A percentile compares a stretch with the other conserved stretches of the same genome.
phyloP scores from a whole-genome alignment of 441 rosid genomes.

The Brassica balearica region DNA sequence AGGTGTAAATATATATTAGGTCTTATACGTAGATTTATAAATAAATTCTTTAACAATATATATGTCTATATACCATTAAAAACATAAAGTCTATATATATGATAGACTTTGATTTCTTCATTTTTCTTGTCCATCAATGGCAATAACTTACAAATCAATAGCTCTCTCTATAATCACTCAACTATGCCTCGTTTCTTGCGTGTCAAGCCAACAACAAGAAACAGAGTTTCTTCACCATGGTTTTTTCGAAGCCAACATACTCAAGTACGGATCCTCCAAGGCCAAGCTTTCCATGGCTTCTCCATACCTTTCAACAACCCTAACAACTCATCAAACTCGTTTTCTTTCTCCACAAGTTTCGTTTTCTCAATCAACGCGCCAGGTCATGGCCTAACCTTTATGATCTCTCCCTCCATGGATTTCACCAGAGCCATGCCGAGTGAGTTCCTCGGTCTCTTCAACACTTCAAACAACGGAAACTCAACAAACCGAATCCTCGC shows the following conservation, averaged over 20 bases:
- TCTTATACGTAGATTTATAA: no score
- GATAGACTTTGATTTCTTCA: background rate
- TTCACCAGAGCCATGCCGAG: conserved; percentile 37
- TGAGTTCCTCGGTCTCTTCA: conserved; percentile 43
- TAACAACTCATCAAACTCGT: conserved; percentile 29
- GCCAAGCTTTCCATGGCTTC: conserved; percentile 44
- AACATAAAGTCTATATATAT: no score
- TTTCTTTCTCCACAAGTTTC: conserved; percentile 46
- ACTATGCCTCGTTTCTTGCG: conserved; percentile 29
- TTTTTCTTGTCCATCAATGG: conserved; percentile 28
- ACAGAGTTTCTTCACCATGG: conserved; percentile 40
- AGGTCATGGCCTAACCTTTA: conserved; percentile 43
- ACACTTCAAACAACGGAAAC: conserved; percentile 39
- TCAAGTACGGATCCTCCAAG: conserved; percentile 39
- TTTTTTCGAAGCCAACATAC: conserved; percentile 42
- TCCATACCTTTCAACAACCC: conserved; percentile 33
- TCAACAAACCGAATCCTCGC: conserved; percentile 37
- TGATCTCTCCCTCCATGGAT: conserved; percentile 42
- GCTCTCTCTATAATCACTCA: conserved; percentile 25
- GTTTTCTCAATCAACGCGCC: conserved; percentile 36
- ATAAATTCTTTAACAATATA: no score
- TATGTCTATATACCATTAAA: no score
- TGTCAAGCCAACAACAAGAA: conserved; percentile 34
- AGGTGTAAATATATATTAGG: no score
- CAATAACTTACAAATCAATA: conserved; percentile 31